Conservation (phyloP, 1,284 basidiomycete species). For the Anthracocystis setariae region DNA sequence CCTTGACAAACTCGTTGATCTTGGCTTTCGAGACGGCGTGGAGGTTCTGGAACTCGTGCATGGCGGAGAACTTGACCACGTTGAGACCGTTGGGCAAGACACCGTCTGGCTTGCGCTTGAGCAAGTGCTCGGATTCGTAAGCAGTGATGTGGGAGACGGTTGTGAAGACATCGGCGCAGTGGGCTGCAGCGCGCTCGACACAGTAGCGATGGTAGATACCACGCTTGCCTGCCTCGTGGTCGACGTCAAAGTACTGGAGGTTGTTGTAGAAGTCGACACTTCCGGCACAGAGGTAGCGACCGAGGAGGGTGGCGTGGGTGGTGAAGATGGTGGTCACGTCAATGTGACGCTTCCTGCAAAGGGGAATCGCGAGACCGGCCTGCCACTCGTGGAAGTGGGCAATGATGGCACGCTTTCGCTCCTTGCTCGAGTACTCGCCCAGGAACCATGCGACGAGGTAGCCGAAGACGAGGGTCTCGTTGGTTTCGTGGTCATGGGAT, state of each 20-base stretch:
- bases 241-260: constrained; percentile 97
- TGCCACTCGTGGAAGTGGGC: constrained; percentile 99
- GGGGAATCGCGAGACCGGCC: constrained; percentile 93
- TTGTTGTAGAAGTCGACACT: constrained; percentile 99
- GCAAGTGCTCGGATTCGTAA: constrained; percentile 92
- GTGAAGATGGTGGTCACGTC: constrained; percentile 95
- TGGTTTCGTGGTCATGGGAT: constrained; percentile 94
- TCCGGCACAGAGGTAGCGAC: constrained; percentile 96
- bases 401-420: constrained; percentile 84
- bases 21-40: constrained; percentile 92
- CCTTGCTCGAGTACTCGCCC: constrained; percentile 87
- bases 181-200: constrained; percentile 91
- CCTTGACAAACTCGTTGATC: constrained; percentile 96
- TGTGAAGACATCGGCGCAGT: constrained; percentile 97
- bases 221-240: constrained; percentile 97
- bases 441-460: constrained; percentile 99
- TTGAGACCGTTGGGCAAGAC: constrained; percentile 98
- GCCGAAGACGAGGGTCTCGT: constrained; percentile 98
- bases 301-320: constrained; percentile 97
- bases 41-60: constrained; percentile 97
- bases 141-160: constrained; percentile 94
- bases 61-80: constrained; percentile 93
- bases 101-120: constrained; percentile 95
- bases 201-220: constrained; percentile 93
- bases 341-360: constrained; percentile 94